A percentile compares a stretch with the other conserved stretches of the same genome.
These are phyloP conservation scores for Backusella tuberculispora DNA, from an alignment of 192 early-diverging fungal species.

Conservation along the genomic window DNA sequence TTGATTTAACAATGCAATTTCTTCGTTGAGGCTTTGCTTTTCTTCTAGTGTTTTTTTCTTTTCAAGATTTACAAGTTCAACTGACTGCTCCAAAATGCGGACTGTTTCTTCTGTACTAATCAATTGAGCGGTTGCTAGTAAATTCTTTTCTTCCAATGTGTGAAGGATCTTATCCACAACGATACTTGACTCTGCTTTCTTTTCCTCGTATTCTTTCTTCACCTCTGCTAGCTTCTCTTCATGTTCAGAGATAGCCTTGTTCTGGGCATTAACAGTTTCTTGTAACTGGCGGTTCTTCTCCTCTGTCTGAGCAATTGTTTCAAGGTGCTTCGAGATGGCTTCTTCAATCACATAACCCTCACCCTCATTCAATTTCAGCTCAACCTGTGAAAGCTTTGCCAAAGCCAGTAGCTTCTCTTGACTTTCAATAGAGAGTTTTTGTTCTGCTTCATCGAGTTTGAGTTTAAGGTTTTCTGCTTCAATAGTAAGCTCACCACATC, in stretches of 20 bases:
- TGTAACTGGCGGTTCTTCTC: constrained; percentile 7
- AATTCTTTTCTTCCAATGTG: not conserved
- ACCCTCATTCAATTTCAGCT: not conserved
- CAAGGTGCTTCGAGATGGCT: not conserved
- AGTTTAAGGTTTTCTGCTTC: not conserved
- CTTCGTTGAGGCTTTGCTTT: not conserved
- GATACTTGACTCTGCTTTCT: not conserved
- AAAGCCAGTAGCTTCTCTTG: not conserved
- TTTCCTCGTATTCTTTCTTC: not conserved
- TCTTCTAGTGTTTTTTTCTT: not conserved
- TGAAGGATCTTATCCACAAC: not conserved
- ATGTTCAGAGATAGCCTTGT: not conserved
- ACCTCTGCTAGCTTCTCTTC: not conserved
- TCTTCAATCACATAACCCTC: not conserved
- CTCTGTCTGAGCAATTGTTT: not conserved
- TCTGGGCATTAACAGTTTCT: not conserved
- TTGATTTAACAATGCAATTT: not conserved
- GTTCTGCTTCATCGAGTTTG: not conserved
- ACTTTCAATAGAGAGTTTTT: not conserved
- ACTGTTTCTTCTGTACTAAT: not conserved
- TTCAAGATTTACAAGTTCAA: not conserved
- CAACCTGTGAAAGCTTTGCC: not conserved
- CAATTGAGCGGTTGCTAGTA: not conserved
- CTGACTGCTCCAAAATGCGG: not conserved
- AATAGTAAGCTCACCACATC: not conserved